Percentiles rank a stretch among this genome's conserved stretches.
These are phyloP conservation scores for Venturia asperata DNA, from an alignment of 2,329 filamentous ascomycete genomes.

Conservation along the genomic window DNA sequence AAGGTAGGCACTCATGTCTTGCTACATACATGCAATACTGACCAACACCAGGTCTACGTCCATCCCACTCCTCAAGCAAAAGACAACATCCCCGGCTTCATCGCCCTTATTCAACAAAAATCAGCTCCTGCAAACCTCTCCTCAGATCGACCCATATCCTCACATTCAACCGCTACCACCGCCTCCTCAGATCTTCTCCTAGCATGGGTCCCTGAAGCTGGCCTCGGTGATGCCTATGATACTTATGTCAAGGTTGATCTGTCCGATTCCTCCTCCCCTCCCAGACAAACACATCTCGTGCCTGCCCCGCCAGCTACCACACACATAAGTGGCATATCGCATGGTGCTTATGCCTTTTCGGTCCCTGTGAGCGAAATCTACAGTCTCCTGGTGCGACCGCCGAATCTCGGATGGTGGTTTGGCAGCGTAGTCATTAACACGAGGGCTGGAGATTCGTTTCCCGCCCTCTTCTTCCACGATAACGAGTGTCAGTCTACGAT, in stretches of 20 bases:
- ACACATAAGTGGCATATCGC: slow-evolving; percentile 62
- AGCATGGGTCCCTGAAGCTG: slow-evolving; percentile 87
- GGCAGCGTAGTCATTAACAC: slow-evolving; percentile 93
- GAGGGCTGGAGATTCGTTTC: slow-evolving; percentile 82
- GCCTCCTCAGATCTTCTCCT: slow-evolving; percentile 69
- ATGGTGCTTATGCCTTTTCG: slow-evolving; percentile 83
- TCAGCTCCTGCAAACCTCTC: slow-evolving; percentile 22
- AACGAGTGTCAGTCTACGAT: slow-evolving; percentile 95
- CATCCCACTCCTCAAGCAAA: slow-evolving; percentile 88
- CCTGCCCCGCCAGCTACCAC: slow-evolving; percentile 84
- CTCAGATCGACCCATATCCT: slow-evolving; percentile 32
- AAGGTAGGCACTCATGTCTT: slow-evolving; percentile 51
- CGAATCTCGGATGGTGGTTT: slow-evolving; percentile 97
- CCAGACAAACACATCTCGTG: slow-evolving; percentile 81
- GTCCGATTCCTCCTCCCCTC: slow-evolving; percentile 69
- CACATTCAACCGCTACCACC: slow-evolving; percentile 35
- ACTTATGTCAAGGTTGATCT: slow-evolving; percentile 96
- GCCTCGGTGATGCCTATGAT: slow-evolving; percentile 67
- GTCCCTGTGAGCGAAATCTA: slow-evolving; percentile 86
- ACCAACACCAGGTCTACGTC: slow-evolving; percentile 67
- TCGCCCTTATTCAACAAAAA: slow-evolving; percentile 90
- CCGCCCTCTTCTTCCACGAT: slow-evolving; percentile 95
- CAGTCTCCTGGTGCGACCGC: slow-evolving; percentile 80
- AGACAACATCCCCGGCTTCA: slow-evolving; percentile 92
- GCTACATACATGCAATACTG: neutral